These are phyloP conservation scores for Apiospora sp. DNA, from an alignment of 2,329 filamentous ascomycete species.

Conservation along the genomic window DNA sequence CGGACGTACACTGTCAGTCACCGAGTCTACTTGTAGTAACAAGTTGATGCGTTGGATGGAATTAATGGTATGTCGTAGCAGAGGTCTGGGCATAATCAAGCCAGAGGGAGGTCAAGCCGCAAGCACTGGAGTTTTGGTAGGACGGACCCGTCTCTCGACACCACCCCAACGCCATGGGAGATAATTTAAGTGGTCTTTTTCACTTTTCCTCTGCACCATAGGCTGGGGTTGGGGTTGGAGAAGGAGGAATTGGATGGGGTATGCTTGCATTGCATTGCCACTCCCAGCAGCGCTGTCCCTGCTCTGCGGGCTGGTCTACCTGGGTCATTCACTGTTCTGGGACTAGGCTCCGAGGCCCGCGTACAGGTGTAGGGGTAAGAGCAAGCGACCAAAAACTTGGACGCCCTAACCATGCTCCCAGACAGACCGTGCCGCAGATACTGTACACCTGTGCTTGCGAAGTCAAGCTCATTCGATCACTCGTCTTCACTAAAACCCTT, in stretches of 20 bases:
- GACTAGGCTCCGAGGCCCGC: constrained; percentile 18
- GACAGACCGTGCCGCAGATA: constrained; percentile 19
- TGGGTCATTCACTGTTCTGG: constrained; percentile 5
- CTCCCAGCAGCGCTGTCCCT: not conserved
- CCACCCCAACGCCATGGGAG: not conserved
- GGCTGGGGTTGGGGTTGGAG: constrained; percentile 18
- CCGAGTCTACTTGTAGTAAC: not conserved
- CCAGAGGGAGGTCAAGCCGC: not conserved
- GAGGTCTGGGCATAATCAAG: not conserved
- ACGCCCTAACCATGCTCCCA: constrained; percentile 18
- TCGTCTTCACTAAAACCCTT: constrained; percentile 19
- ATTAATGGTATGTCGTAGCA: not conserved
- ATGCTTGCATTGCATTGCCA: constrained; percentile 15
- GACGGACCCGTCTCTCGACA: not conserved
- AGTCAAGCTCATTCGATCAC: constrained; percentile 20
- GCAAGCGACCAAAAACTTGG: constrained; percentile 5
- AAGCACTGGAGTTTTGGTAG: not conserved
- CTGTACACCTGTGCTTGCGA: constrained; percentile 8
- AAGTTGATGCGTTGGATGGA: not conserved
- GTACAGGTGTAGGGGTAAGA: not conserved
- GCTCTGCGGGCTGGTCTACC: not conserved
- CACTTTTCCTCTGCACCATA: not conserved
- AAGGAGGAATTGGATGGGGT: not conserved
- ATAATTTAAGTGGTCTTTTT: not conserved
- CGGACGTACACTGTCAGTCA: not conserved